phyloP scores from a whole-genome alignment of 441 rosid species.

The Hypseocharis bilobata region DNA sequence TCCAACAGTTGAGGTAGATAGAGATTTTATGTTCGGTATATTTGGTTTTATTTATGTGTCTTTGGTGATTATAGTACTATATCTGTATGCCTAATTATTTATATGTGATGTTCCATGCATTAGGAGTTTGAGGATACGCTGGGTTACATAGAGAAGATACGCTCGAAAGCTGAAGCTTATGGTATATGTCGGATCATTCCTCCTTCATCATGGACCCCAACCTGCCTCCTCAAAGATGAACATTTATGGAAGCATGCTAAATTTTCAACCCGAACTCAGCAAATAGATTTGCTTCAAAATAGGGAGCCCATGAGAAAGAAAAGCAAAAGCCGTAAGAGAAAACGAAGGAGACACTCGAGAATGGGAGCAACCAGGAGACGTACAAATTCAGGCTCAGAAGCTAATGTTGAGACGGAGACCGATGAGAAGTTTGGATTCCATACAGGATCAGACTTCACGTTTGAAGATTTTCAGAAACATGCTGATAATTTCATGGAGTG shows the following conservation, averaged over 20 bases:
- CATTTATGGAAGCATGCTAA: constrained; percentile 63
- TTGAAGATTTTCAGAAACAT: constrained; percentile 65
- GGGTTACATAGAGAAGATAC: constrained; percentile 70
- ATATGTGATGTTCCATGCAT: not conserved
- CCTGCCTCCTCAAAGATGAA: constrained; percentile 73
- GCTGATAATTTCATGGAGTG: constrained; percentile 81
- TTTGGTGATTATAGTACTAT: not conserved
- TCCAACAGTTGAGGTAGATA: constrained; percentile 78
- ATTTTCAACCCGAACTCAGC: constrained; percentile 87
- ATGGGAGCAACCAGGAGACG: constrained; percentile 47
- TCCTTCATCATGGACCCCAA: constrained; percentile 93
- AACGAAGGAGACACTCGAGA: constrained; percentile 64
- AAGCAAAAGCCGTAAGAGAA: constrained; percentile 42
- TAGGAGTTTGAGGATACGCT: constrained; percentile 96
- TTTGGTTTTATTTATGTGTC: not conserved
- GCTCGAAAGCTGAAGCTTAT: constrained; percentile 74
- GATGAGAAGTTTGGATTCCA: constrained; percentile 86
- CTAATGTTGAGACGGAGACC: constrained; percentile 34
- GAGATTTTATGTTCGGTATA: constrained; percentile 12
- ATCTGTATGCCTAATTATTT: not conserved
- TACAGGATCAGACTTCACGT: constrained; percentile 79
- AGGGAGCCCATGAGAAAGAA: constrained; percentile 66
- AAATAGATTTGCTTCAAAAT: constrained; percentile 93
- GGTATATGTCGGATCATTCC: constrained; percentile 98
- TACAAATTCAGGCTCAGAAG: constrained; percentile 21